Base-by-base conservation (phyloP, 805 yeast genomes). In the Saccharomycopsis microspora region DNA sequence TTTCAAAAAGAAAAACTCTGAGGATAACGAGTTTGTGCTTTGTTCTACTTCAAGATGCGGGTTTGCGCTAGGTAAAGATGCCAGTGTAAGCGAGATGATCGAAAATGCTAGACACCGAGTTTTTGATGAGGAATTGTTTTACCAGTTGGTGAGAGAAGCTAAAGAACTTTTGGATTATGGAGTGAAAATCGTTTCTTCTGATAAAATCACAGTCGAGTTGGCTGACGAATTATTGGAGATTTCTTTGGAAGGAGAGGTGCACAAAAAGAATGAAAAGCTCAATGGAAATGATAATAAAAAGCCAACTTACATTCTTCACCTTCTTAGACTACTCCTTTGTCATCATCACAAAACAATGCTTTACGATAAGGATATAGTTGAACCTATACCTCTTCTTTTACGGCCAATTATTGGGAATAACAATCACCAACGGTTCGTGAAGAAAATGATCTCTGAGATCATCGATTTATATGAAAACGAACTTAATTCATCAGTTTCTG, bases 101-200 rank as follows among this genome's bases (percentile, higher is more conserved):
- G 71, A 74, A 36, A 75, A 66, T 44, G 88, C 94, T 0, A 71
- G 96, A 42, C 80, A 74, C 53, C 75, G 77, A 50, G 68, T 89
- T 5, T 90, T 90, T 65, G 97, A 90, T 59, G 93, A 85, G 58
- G 97, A 90, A 61, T 68, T 90, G 47, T 86, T 86, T 66, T 78
- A 76, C 61, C 88, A 82, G 56, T 64, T 90, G 47, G 71, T 80
- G 29, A 76, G 80, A 53, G 98, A 90, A 62, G 86, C 95, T 1
- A 72, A 81, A 32, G 60, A 70, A 4, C 66, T 90, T 49, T 72
- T 81, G 6, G 76, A 87, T 19, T 77, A 80, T 54, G 81, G 83
- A 47, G 90, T 86, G 3, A 70, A 71, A 10, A 72, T 80, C 11
- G 78, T 83, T 32, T 74, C 72, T 45, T 76, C 74, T 44, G 78